phyloP scores from a whole-genome alignment of 148 eudicot species.

The Silene uniflora region DNA sequence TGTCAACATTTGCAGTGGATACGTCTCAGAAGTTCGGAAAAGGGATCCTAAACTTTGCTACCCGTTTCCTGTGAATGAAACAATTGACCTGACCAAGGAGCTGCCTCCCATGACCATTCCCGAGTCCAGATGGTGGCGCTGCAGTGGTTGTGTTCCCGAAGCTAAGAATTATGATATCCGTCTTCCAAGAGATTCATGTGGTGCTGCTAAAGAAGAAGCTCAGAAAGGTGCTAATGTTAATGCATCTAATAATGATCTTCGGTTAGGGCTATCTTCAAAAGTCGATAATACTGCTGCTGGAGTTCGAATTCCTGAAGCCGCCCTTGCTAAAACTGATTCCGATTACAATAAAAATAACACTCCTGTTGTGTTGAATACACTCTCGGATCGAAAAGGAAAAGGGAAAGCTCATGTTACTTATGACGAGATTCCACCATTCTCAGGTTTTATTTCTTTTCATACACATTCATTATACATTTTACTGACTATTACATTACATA shows the following conservation, averaged over 20 bases:
- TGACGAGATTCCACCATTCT: constrained; percentile 4
- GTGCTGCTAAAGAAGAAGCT: constrained; percentile 7
- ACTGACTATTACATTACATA: no score
- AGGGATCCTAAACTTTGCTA: constrained; percentile 42
- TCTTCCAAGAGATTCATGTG: no score
- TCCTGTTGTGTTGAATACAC: background rate
- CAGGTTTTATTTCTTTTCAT: constrained; percentile 22
- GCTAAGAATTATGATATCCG: background rate
- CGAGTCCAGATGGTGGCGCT: constrained; percentile 58
- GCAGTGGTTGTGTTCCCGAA: constrained; percentile 28
- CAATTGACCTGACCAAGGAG: constrained; percentile 20
- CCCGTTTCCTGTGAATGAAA: constrained; percentile 39
- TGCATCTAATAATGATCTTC: background rate
- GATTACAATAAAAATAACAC: constrained; percentile 14
- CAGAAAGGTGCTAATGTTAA: constrained; percentile 4
- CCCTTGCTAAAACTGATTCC: constrained; percentile 24
- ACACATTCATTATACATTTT: no score
- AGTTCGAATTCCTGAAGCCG: constrained; percentile 21
- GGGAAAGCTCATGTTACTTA: constrained; percentile 26
- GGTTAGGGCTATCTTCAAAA: constrained; percentile 14
- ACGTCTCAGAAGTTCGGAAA: constrained; percentile 54
- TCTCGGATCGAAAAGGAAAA: constrained; percentile 27
- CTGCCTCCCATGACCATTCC: constrained; percentile 58
- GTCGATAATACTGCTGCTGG: constrained; percentile 1
- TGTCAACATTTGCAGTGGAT: constrained; percentile 50